Evolutionary conservation across 2,329 filamentous ascomycete species (phyloP).

Genomic region (Pseudocercospora crystallina): DNA sequence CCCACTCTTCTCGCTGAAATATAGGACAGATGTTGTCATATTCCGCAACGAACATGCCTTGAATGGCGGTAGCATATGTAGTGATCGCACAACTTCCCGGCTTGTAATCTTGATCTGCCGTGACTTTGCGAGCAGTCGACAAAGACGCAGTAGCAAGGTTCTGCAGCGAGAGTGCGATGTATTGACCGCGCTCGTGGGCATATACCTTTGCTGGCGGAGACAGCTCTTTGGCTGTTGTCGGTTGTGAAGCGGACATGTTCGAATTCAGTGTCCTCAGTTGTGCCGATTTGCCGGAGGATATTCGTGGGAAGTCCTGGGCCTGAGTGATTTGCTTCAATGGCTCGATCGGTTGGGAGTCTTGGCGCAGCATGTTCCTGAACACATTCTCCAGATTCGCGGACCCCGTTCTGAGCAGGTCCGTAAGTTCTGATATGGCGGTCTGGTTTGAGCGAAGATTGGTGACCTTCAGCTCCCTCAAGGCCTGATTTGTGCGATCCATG

Average conservation of each 20-base stretch:
- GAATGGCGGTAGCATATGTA: constrained; percentile 82
- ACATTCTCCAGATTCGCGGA: constrained; percentile 80
- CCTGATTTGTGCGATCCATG: constrained; percentile 82
- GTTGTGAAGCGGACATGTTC: constrained; percentile 32
- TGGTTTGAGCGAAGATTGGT: constrained; percentile 94
- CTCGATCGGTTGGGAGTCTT: constrained; percentile 79
- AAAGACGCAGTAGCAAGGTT: constrained; percentile 82
- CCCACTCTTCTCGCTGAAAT: constrained; percentile 84
- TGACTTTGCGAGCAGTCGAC: constrained; percentile 73
- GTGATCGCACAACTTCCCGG: constrained; percentile 88
- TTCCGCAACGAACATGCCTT: constrained; percentile 82
- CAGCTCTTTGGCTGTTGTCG: constrained; percentile 28
- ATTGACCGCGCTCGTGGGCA: constrained; percentile 80
- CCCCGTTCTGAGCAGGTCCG: constrained; percentile 72
- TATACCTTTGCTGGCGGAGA: constrained; percentile 75
- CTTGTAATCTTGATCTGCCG: constrained; percentile 77
- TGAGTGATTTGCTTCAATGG: constrained; percentile 93
- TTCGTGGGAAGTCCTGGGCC: constrained; percentile 69
- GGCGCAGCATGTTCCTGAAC: constrained; percentile 74
- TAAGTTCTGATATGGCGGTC: constrained; percentile 78
- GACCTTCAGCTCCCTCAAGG: constrained; percentile 78
- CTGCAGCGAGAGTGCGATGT: constrained; percentile 76
- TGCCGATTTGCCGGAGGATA: constrained; percentile 74
- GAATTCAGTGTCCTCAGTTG: constrained; percentile 76
- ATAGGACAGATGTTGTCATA: constrained; percentile 87